These are phyloP conservation scores for Metschnikowia rubicola DNA, from an alignment of 805 yeast genomes.

Conservation along the genomic window DNA sequence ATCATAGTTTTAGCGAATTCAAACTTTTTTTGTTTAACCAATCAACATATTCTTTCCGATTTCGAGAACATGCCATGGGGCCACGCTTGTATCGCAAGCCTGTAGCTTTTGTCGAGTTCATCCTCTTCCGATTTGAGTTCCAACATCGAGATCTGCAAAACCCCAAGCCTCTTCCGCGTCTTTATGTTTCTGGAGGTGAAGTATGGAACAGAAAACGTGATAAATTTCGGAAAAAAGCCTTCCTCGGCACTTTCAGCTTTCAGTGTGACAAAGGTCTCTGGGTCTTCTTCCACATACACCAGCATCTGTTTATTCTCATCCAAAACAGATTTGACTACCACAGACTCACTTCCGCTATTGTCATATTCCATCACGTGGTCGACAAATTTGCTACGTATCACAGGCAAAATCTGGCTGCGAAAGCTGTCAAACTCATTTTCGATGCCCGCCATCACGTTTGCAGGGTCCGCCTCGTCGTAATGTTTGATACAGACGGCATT, in stretches of 20 bases:
- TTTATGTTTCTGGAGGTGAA: constrained; percentile 20
- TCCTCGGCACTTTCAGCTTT: constrained; percentile 17
- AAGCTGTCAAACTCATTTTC: constrained; percentile 38
- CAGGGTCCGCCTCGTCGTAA: constrained; percentile 33
- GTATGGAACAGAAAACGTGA: constrained; percentile 35
- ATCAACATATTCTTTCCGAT: constrained; percentile 1
- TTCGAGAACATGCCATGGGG: constrained; percentile 8
- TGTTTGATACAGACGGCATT: constrained; percentile 15
- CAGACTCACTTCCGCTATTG: constrained; percentile 1
- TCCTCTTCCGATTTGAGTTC: constrained; percentile 8
- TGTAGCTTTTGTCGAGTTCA: neutral
- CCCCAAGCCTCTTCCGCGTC: constrained; percentile 27
- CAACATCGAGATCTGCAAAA: constrained; percentile 30
- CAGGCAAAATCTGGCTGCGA: constrained; percentile 25
- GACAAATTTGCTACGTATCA: constrained; percentile 25
- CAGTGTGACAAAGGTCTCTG: constrained; percentile 19
- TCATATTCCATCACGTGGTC: constrained; percentile 23
- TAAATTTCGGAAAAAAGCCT: constrained; percentile 18
- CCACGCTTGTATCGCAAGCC: constrained; percentile 13
- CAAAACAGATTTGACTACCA: constrained; percentile 15
- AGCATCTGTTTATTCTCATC: constrained; percentile 33
- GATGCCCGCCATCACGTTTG: constrained; percentile 31
- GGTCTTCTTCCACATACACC: constrained; percentile 18
- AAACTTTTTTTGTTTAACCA: neutral
- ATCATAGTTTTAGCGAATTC: too few relatives aligned